Conservation (phyloP, 257 asterid genomes). For the Fraxinus quadrangulata region DNA sequence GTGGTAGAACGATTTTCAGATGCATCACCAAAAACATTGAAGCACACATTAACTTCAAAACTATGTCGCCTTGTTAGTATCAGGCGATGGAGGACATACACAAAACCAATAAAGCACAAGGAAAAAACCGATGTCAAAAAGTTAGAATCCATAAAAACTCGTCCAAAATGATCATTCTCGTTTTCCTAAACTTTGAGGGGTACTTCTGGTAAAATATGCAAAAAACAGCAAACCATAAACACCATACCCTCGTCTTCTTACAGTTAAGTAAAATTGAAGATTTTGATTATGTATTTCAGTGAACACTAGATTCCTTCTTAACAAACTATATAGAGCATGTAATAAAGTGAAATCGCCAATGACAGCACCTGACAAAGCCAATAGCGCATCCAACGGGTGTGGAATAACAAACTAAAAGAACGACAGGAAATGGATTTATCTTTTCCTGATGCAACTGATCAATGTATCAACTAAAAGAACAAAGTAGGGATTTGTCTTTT, state of each 20-base stretch:
- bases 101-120: too few relatives aligned
- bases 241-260: background rate
- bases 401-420: background rate
- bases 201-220: background rate
- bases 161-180: background rate
- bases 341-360: background rate
- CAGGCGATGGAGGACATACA: too few relatives aligned
- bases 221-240: background rate
- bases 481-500: background rate
- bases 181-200: background rate
- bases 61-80: too few relatives aligned
- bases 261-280: background rate
- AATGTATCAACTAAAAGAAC: background rate
- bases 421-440: background rate
- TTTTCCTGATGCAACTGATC: constrained; percentile 1
- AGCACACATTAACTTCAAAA: too few relatives aligned
- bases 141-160: background rate
- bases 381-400: background rate
- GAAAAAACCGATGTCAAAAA: background rate
- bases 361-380: background rate
- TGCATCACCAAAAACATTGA: too few relatives aligned
- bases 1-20: background rate
- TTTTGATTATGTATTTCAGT: too few relatives aligned
- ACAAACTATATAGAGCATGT: background rate
- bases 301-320: background rate